Base-by-base conservation (phyloP, 2,329 filamentous ascomycete species). In the Epichloe uncinata region DNA sequence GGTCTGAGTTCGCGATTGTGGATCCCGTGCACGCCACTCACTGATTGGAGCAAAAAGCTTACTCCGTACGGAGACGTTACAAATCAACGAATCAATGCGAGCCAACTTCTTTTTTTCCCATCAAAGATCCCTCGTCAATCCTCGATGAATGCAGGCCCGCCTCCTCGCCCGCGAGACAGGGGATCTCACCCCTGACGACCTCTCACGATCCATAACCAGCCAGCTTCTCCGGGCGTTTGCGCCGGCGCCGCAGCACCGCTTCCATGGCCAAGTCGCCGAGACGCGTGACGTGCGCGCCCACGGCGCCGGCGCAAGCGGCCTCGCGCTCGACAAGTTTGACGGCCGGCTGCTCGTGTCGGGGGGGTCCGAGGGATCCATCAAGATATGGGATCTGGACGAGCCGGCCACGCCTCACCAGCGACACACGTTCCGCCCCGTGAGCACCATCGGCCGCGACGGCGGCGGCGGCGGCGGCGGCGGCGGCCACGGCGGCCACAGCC, bases 291-390 rank as follows among this genome's bases (percentile, higher is more conserved):
- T 74, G 52, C 75, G 75, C 72, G 86, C 88, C 1, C 89, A 95
- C 65, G 76, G 79, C 49, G 78, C 86, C 4, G 89, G 89, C 13
- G 85, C 90, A 37, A 93, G 84, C 60, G 80, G 84, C 38, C 70
- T 96, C 40, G 81, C 85, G 0, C 75, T 95, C 38, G 90, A 96
- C 60, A 79, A 81, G 46, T 88, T 93, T 60, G 86, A 93, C 54
- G 87, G 86, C 3, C 62, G 63, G 58, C 85, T 86, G 56, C 74
- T 96, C 54, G 67, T 95, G 2, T 95, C 90, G 0, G 91, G 87
- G 89, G 89, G 90, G 33, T 84, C 87, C 4, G 88, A 95, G 61
- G 87, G 85, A 9, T 85, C 85, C 1, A 80, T 96, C 60, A 85
- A 82, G 56, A 69, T 96, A 43, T 96, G 90, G 90, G 84, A 96